Evolutionary conservation across 2,329 filamentous ascomycete species (phyloP), one percentile per base, ranked within the genome.

Genomic region (Kalmusia sp.): DNA sequence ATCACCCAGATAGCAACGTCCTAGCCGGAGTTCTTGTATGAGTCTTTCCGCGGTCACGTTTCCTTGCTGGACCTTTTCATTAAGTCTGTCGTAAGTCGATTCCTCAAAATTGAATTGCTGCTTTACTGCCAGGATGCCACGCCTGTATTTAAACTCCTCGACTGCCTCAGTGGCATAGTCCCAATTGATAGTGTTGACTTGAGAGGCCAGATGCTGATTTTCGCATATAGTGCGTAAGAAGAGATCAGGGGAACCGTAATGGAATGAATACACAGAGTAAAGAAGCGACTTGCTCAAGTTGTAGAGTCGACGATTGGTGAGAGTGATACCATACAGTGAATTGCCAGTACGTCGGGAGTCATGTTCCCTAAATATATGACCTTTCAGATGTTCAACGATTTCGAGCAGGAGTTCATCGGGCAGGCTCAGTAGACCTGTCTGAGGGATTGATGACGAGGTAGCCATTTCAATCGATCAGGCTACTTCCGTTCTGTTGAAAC

Each of bases 381-480:
- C 6, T 24, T 43, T 14, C n/a, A 35, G n/a, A 15, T 37, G n/a
- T 6, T 15, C 15, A 11, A 35, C 14, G 2, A 44, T 27, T 1
- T 37, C 21, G 6, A 50, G 27, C 7, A 50, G 15, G n/a, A 43
- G 28, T 28, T 50, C 48, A 19, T 50, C 48, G 4, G 48, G 48
- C 9, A 50, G 21, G 21, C 14, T 21, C 17, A 41, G 19, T 7
- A 49, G 24, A 6, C 25, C 25, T 22, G 35, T 17, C 15, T 14
- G 28, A 24, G 14, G 12, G 25, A 4, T 2, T 11, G 31, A 28
- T 3, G 31, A 28, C 6, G 27, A 15, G 14, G 46, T 11, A 25
- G 46, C 14, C 46, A 49, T 24, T 30, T 6, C n/a, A n/a, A n/a
- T n/a, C n/a, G n/a, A n/a, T n/a, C n/a, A n/a, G n/a, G n/a, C n/a